These are phyloP conservation scores for Chrysoporthe puriensis DNA, from an alignment of 2,329 filamentous ascomycete genomes.

Conservation along the genomic window DNA sequence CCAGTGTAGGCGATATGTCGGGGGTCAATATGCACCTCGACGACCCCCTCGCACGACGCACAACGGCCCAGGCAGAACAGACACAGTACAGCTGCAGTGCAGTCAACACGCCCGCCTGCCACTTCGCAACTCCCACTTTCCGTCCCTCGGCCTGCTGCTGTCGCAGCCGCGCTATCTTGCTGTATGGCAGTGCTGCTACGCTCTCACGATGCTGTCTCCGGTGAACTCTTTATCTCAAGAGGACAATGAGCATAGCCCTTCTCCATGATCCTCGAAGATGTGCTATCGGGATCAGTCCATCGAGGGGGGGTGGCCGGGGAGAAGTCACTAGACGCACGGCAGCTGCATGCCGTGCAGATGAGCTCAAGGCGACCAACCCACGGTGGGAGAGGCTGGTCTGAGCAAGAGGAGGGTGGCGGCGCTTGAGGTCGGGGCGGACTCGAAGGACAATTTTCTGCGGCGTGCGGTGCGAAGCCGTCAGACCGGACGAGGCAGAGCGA, in stretches of 20 bases:
- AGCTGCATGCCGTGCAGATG: conserved; percentile 19
- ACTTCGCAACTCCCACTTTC: conserved; percentile 14
- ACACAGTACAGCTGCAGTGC: conserved; percentile 6
- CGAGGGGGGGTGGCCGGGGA: not conserved
- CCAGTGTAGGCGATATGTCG: conserved; percentile 7
- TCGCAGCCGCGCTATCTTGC: not conserved
- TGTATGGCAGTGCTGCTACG: conserved; percentile 1
- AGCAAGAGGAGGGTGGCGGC: not conserved
- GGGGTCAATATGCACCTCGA: conserved; percentile 8
- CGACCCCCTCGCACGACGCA: not conserved
- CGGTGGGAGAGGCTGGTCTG: not conserved
- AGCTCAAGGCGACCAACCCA: not conserved
- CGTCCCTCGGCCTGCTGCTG: conserved; percentile 5
- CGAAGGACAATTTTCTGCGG: conserved; percentile 13
- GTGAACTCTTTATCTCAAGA: conserved; percentile 11
- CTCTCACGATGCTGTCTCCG: not conserved
- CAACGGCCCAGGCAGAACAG: conserved; percentile 7
- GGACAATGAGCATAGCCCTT: conserved; percentile 11
- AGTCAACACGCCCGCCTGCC: conserved; percentile 10
- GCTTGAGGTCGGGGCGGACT: not conserved
- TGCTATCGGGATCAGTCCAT: conserved; percentile 2
- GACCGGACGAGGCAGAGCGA: conserved; percentile 16
- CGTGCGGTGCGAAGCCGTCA: conserved; percentile 20
- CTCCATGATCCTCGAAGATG: conserved; percentile 13
- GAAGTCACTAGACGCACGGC: conserved; percentile 10